Conservation (phyloP, 768 basidiomycete genomes). For the Xanthoconium stramineum region DNA sequence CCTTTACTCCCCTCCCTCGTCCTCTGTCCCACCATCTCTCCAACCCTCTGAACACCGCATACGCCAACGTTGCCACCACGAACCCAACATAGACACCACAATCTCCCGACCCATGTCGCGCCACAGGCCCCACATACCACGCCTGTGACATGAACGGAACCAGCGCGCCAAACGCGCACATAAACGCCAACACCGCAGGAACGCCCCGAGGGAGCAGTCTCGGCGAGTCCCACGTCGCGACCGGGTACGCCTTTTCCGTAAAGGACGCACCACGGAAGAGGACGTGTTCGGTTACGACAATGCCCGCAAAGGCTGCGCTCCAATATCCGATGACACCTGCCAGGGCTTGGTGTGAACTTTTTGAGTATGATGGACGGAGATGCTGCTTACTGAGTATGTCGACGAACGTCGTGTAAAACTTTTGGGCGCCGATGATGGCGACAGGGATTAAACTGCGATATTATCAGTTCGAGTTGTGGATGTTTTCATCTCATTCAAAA, state of each 20-base stretch:
- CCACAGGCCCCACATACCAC: constrained; percentile 52
- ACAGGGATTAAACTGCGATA: constrained; percentile 43
- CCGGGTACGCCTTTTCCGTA: constrained; percentile 34
- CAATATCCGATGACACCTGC: constrained; percentile 46
- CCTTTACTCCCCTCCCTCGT: neutral
- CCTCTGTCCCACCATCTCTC: constrained; percentile 22
- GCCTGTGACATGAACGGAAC: constrained; percentile 51
- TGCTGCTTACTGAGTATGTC: constrained; percentile 36
- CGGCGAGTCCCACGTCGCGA: constrained; percentile 35
- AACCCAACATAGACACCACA: constrained; percentile 45
- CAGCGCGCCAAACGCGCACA: constrained; percentile 38
- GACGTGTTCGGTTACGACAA: constrained; percentile 43
- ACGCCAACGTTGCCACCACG: constrained; percentile 30
- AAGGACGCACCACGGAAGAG: constrained; percentile 39
- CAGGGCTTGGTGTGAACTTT: constrained; percentile 3
- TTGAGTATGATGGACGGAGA: constrained; percentile 3
- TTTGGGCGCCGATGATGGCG: constrained; percentile 43
- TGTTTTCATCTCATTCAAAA: neutral
- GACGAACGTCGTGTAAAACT: constrained; percentile 44
- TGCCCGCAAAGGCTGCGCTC: constrained; percentile 35
- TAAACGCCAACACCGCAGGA: constrained; percentile 40
- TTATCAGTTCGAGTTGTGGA: neutral
- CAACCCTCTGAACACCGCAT: constrained; percentile 27
- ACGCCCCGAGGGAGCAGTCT: constrained; percentile 37
- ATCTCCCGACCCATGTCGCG: constrained; percentile 42